phyloP scores from a whole-genome alignment of 352 stramenopile species.

The Nothophytophthora sp. region DNA sequence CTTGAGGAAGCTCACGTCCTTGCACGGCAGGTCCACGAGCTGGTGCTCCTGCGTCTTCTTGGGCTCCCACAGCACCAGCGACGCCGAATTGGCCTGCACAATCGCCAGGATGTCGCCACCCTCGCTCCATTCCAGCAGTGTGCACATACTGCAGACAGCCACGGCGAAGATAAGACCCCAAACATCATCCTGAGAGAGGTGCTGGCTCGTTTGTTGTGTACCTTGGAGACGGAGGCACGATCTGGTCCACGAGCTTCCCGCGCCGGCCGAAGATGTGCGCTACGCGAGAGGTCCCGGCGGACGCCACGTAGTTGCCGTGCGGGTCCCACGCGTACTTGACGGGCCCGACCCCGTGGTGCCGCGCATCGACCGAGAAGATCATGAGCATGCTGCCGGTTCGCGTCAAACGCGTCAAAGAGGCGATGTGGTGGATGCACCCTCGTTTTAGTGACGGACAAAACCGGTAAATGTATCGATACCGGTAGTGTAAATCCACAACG shows the following conservation, averaged over 20 bases:
- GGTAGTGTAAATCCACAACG: too few species aligned
- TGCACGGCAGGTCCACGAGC: constrained; percentile 68
- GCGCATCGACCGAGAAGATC: constrained; percentile 81
- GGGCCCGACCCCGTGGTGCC: constrained; percentile 67
- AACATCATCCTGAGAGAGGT: not conserved
- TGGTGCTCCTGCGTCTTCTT: constrained; percentile 62
- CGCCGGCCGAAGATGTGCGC: constrained; percentile 73
- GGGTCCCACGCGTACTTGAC: constrained; percentile 86
- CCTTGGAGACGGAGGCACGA: constrained; percentile 77
- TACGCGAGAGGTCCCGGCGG: constrained; percentile 68
- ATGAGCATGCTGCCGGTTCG: constrained; percentile 51
- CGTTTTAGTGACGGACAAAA: too few species aligned
- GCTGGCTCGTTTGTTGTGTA: constrained; percentile 5
- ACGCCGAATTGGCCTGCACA: constrained; percentile 72
- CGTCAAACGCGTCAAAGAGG: too few species aligned
- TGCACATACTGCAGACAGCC: constrained; percentile 48
- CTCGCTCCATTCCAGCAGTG: constrained; percentile 74
- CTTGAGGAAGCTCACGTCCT: constrained; percentile 78
- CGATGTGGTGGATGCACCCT: too few species aligned
- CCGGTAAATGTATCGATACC: too few species aligned
- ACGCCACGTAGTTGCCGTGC: constrained; percentile 73
- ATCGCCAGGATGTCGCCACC: constrained; percentile 70
- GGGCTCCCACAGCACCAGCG: constrained; percentile 73
- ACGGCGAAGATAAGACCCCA: not conserved
- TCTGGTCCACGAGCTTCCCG: constrained; percentile 78